These are phyloP conservation scores for Coemansia sp. DNA, from an alignment of 192 early-diverging fungal species.

Conservation along the genomic window DNA sequence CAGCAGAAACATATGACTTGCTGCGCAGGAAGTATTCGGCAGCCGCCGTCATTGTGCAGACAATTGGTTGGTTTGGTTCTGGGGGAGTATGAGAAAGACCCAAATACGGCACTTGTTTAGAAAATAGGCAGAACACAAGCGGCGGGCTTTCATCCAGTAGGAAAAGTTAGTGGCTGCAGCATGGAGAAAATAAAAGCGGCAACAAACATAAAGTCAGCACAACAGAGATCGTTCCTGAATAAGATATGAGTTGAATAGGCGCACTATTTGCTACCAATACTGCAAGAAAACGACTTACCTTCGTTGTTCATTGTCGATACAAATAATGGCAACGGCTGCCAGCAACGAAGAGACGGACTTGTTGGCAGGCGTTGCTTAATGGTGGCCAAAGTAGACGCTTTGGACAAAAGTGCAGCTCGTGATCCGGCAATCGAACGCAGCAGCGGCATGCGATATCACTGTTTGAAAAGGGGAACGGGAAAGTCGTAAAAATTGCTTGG, in stretches of 20 bases:
- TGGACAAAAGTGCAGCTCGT: constrained; percentile 2
- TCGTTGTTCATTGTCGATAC: constrained; percentile 10
- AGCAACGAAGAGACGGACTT: not conserved
- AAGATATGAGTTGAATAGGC: not conserved
- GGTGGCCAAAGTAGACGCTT: not conserved
- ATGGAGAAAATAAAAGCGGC: not conserved
- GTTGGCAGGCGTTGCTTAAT: not conserved
- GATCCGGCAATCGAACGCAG: not conserved
- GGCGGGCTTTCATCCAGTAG: not conserved
- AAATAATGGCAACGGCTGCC: constrained; percentile 6
- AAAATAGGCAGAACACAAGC: not conserved
- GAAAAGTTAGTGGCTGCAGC: constrained; percentile 8
- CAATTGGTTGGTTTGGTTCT: not conserved
- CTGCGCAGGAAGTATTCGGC: constrained; percentile 5
- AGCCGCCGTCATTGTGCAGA: not conserved
- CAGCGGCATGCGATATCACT: not conserved
- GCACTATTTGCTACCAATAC: constrained; percentile 1
- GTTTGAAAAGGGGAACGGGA: not conserved
- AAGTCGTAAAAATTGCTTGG: not conserved
- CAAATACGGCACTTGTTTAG: not conserved
- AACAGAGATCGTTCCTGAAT: not conserved
- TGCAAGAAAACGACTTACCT: constrained; percentile 1
- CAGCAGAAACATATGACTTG: constrained; percentile 15
- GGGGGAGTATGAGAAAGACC: not conserved
- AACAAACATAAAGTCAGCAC: constrained; percentile 3